Percentiles rank a stretch among this genome's conserved stretches.
Evolutionary conservation across 352 stramenopile genomes (phyloP).

Genomic region (Phytophthora europaea): DNA sequence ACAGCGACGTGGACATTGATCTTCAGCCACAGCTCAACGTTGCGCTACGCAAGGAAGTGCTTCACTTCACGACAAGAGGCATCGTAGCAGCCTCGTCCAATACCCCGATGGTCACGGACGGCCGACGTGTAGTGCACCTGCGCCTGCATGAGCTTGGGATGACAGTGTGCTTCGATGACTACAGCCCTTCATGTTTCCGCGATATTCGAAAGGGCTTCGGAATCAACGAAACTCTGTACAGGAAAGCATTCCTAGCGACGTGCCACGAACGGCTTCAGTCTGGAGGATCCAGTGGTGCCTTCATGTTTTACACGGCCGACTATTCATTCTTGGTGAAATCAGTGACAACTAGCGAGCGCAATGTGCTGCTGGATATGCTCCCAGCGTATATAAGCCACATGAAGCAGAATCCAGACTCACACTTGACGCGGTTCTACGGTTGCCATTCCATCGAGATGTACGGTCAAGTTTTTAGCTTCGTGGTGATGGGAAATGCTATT

Average conservation of each 20-base stretch:
- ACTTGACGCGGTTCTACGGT: constrained; percentile 92
- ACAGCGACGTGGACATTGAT: constrained; percentile 85
- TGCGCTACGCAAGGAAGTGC: constrained; percentile 87
- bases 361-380: constrained; percentile 85
- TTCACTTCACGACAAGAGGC: constrained; percentile 90
- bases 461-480: constrained; percentile 87
- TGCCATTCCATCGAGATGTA: constrained; percentile 94
- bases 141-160: constrained; percentile 87
- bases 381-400: constrained; percentile 87
- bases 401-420: constrained; percentile 77
- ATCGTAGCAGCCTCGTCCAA: constrained; percentile 85
- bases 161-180: constrained; percentile 86
- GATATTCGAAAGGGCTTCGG: constrained; percentile 84
- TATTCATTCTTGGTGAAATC: constrained; percentile 92
- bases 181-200: constrained; percentile 73
- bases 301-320: constrained; percentile 94
- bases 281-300: constrained; percentile 87
- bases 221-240: constrained; percentile 82
- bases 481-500: constrained; percentile 94
- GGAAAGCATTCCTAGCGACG: constrained; percentile 82
- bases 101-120: constrained; percentile 55
- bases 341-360: constrained; percentile 82
- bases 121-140: constrained; percentile 69
- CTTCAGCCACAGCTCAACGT: constrained; percentile 89
- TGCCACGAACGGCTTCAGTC: constrained; percentile 88